These are phyloP conservation scores for Fusarium armeniacum DNA, from an alignment of 2,329 filamentous ascomycete species.

Conservation along the genomic window DNA sequence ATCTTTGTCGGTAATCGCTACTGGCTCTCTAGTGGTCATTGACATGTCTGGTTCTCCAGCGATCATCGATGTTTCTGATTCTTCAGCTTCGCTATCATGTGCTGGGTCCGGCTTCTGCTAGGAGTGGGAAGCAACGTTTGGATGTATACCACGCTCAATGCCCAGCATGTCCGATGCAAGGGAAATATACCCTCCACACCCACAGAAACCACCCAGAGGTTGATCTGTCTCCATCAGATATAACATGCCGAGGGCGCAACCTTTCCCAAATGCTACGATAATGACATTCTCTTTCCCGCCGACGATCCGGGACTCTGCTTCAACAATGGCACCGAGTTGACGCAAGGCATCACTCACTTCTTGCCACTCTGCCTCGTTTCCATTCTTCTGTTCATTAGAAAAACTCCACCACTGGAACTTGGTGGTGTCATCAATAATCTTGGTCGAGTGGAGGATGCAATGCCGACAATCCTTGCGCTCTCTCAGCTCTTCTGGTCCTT, in stretches of 20 bases:
- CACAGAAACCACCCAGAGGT: conserved; percentile 22
- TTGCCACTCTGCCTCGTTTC: neutral
- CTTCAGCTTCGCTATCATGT: neutral
- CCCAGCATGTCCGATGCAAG: neutral
- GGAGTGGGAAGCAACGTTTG: no score
- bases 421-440: rapidly evolving
- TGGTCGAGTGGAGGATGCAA: no score
- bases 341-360: neutral
- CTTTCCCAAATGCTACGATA: conserved; percentile 21
- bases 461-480: neutral
- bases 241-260: conserved; percentile 10
- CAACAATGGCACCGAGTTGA: conserved; percentile 1
- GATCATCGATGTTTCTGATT: neutral
- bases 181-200: conserved; percentile 16
- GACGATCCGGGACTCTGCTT: conserved; percentile 2
- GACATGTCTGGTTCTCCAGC: neutral
- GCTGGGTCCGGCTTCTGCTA: no score
- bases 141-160: neutral
- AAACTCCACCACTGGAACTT: neutral
- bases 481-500: neutral
- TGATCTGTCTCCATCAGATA: conserved; percentile 7
- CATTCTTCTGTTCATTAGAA: neutral
- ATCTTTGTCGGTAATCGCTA: no score
- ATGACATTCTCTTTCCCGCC: conserved; percentile 14
- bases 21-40: no score